Evolutionary conservation across 2,329 filamentous ascomycete genomes (phyloP), one percentile per base, ranked within the genome.

Genomic region (Tolypocladium tropicale): DNA sequence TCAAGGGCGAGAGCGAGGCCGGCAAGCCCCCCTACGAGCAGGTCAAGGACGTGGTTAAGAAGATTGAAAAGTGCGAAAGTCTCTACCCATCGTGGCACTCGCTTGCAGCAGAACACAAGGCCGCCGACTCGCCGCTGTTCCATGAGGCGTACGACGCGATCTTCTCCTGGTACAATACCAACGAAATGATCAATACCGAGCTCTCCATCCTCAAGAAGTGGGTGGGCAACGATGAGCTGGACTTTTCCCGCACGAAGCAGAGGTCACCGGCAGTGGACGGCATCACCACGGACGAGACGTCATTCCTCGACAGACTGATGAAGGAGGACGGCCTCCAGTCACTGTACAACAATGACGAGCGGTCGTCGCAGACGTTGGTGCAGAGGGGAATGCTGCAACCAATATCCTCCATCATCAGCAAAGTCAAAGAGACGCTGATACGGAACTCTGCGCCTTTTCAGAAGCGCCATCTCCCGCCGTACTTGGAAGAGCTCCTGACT

Each of bases 101-200:
- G 7, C 81, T 99, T 58, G 83, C 88, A 59, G 72, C 77, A 3
- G 88, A 87, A 25, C 88, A 96, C 68, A 88, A 90, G 28, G 76
- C 86, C 43, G 89, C 90, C 54, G 85, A 83, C 32, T 95, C 91
- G 1, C 78, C 83, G 33, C 81, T 85, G 33, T 99, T 92, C 72
- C 79, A 82, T 59, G 86, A 92, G 59, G 90, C 90, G 32, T 94
- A 88, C 65, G 89, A 95, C 68, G 88, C 93, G 52, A 87, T 99
- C 61, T 84, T 96, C 59, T 86, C 93, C 3, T 99, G 94, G 94
- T 88, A 96, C 77, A 99, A 97, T 72, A 96, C 92, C 53, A 96
- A 92, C 34, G 86, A 93, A 67, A 84, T 96, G 67, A 97, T 99
- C 78, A 96, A 95, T 70, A 96, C 90, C 2, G 90, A 99, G 70